These are phyloP conservation scores for Solanum chilense DNA, from an alignment of 257 asterid genomes.

Conservation along the genomic window DNA sequence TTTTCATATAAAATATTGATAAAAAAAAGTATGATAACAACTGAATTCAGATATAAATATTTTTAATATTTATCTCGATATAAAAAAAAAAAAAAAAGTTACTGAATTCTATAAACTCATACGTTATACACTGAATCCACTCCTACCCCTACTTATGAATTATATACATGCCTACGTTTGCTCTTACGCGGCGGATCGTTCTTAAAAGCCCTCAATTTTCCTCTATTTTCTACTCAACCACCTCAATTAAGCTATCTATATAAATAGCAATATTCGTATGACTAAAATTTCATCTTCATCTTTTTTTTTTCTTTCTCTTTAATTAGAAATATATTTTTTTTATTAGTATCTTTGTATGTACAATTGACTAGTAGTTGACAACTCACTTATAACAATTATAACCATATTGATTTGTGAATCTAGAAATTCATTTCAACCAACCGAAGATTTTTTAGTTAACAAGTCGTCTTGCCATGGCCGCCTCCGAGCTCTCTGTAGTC, in stretches of 20 bases:
- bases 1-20: no score
- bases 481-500: conserved; percentile 33
- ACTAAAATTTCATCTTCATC: not conserved
- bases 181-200: not conserved
- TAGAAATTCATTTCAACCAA: not conserved
- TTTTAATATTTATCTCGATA: no score
- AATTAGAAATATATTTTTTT: not conserved
- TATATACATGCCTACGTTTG: not conserved
- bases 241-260: not conserved
- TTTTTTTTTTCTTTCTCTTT: not conserved
- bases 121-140: not conserved
- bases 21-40: not conserved
- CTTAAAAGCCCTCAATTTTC: not conserved
- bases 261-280: not conserved
- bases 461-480: conserved; percentile 10
- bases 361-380: not conserved
- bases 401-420: not conserved
- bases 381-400: not conserved
- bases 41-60: no score
- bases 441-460: not conserved
- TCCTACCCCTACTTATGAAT: not conserved
- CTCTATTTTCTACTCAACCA: not conserved
- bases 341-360: not conserved
- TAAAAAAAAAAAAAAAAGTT: no score
- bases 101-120: not conserved